These are phyloP conservation scores for Malassezia arunalokei DNA, from an alignment of 1,284 basidiomycete species.

Conservation along the genomic window DNA sequence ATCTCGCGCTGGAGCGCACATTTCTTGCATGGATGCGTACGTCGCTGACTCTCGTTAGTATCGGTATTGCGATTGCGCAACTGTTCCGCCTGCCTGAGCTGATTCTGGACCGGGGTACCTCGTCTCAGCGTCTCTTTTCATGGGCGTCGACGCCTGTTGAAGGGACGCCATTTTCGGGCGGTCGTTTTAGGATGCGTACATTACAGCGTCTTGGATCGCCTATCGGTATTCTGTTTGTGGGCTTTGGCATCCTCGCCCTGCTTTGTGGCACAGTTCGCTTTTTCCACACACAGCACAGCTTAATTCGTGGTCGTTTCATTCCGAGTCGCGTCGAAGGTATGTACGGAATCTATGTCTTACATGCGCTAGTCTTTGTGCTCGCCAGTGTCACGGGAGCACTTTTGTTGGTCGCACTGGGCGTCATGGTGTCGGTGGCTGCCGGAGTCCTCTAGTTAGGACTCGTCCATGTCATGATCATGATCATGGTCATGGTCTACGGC, in stretches of 20 bases:
- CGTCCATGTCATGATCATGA: slow-evolving; percentile 6
- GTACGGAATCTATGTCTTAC: slow-evolving; percentile 10
- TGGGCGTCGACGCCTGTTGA: not conserved
- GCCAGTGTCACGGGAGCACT: slow-evolving; percentile 4
- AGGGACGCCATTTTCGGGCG: not conserved
- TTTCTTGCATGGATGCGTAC: slow-evolving; percentile 47
- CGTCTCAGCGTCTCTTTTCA: not conserved
- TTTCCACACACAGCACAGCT: slow-evolving; percentile 26
- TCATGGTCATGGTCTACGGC: slow-evolving; percentile 25
- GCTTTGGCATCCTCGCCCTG: slow-evolving; percentile 27
- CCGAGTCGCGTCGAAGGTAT: slow-evolving; percentile 30
- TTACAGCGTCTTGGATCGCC: slow-evolving; percentile 22
- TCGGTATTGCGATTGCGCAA: slow-evolving; percentile 39
- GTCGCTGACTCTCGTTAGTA: slow-evolving; percentile 34
- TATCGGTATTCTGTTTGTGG: slow-evolving; percentile 30
- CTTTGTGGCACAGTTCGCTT: slow-evolving; percentile 23
- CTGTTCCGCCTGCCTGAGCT: slow-evolving; percentile 40
- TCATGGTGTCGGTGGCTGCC: slow-evolving; percentile 8
- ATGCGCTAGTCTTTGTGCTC: slow-evolving; percentile 1
- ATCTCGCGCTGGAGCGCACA: slow-evolving; percentile 44
- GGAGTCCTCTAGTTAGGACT: slow-evolving; percentile 5
- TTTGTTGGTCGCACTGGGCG: slow-evolving; percentile 7
- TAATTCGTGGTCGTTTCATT: slow-evolving; percentile 26
- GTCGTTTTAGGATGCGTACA: not conserved
- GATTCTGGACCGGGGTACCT: slow-evolving; percentile 4